These are phyloP conservation scores for Phlebiopsis flavidoalba DNA, from an alignment of 768 basidiomycete species.

Conservation along the genomic window DNA sequence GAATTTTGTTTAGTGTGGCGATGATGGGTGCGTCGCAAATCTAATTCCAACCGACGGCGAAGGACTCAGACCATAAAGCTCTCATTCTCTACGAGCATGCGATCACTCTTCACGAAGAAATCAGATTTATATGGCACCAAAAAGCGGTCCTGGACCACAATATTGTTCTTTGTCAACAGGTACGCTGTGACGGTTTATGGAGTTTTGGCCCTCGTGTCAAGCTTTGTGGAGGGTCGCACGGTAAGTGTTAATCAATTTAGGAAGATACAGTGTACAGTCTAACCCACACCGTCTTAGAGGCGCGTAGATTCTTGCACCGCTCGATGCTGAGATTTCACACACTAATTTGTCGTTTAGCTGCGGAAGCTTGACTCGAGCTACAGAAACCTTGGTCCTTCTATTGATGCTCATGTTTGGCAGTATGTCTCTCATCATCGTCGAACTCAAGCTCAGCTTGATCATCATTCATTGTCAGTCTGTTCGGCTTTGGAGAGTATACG, in stretches of 20 bases:
- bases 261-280: background rate
- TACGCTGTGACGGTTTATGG: constrained; percentile 3
- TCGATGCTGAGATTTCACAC: background rate
- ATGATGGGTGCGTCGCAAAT: background rate
- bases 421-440: background rate
- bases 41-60: background rate
- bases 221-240: background rate
- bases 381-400: background rate
- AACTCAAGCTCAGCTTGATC: background rate
- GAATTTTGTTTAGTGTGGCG: background rate
- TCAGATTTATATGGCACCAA: constrained; percentile 2
- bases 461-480: background rate
- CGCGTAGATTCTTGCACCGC: background rate
- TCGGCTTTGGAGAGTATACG: constrained; percentile 4
- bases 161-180: constrained; percentile 9
- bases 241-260: background rate
- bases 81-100: constrained; percentile 19
- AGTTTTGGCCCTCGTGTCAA: background rate
- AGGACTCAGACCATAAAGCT: constrained; percentile 10
- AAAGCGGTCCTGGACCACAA: background rate
- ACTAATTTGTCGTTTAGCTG: background rate
- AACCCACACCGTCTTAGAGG: background rate
- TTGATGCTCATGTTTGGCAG: constrained; percentile 7
- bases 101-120: constrained; percentile 3
- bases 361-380: background rate